These are phyloP conservation scores for Aspergillus terreus DNA, from an alignment of 2,329 filamentous ascomycete species.

Conservation along the genomic window DNA sequence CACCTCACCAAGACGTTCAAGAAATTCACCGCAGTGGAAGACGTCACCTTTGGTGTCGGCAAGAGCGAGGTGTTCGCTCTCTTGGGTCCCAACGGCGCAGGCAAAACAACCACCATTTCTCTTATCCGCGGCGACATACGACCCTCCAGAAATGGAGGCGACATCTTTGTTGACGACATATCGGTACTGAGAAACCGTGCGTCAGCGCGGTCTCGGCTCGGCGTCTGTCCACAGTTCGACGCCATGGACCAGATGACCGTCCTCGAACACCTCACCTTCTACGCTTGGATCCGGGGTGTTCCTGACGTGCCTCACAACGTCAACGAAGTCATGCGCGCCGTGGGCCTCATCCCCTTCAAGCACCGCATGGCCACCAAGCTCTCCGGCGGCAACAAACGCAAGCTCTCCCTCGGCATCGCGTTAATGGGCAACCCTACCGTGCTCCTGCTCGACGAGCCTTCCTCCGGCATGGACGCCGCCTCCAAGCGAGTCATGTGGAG, in stretches of 20 bases:
- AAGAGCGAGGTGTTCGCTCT: conserved; percentile 83
- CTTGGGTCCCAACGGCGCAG: conserved; percentile 85
- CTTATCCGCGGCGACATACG: conserved; percentile 84
- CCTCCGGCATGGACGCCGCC: conserved; percentile 82
- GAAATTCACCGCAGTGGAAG: conserved; percentile 75
- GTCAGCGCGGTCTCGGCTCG: conserved; percentile 69
- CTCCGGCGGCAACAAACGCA: conserved; percentile 91
- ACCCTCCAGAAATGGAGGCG: conserved; percentile 66
- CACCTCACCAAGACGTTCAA: conserved; percentile 79
- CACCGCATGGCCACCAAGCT: conserved; percentile 73
- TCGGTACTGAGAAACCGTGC: conserved; percentile 71
- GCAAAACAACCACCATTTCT: conserved; percentile 86
- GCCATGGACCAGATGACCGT: conserved; percentile 92
- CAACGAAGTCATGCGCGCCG: conserved; percentile 70
- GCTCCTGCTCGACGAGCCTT: conserved; percentile 83
- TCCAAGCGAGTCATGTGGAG: conserved; percentile 93
- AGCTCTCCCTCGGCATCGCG: conserved; percentile 82
- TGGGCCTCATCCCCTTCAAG: conserved; percentile 69
- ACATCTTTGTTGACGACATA: conserved; percentile 74
- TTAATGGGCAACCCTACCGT: conserved; percentile 89
- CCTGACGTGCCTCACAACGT: conserved; percentile 74
- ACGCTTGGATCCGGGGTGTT: conserved; percentile 79
- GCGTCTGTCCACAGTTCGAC: conserved; percentile 87
- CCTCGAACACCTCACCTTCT: conserved; percentile 79
- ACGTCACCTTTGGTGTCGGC: conserved; percentile 77